These are phyloP conservation scores for Pseudozyma thailandica DNA, from an alignment of 1,284 basidiomycete species.

Conservation along the genomic window DNA sequence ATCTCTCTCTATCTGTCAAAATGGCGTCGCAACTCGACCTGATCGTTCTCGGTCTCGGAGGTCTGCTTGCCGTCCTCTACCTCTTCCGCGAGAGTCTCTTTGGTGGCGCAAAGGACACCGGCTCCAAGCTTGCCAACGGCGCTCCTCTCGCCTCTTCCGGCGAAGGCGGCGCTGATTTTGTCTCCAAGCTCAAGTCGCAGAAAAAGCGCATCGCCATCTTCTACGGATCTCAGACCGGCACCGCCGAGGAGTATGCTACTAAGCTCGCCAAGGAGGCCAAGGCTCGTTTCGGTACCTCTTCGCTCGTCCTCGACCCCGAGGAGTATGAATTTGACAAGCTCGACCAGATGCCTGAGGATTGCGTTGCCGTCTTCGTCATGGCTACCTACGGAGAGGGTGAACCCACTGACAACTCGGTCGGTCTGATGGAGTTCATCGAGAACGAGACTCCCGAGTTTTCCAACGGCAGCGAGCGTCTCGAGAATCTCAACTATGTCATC, in stretches of 20 bases:
- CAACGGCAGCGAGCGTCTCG: slow-evolving; percentile 79
- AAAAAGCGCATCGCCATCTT: slow-evolving; percentile 67
- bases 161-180: slow-evolving; percentile 45
- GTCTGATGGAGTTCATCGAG: slow-evolving; percentile 88
- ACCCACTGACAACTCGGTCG: slow-evolving; percentile 97
- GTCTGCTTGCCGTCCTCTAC: slow-evolving; percentile 56
- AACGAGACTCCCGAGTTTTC: slow-evolving; percentile 88
- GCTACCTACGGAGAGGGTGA: slow-evolving; percentile 99
- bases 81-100: slow-evolving; percentile 57
- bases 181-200: slow-evolving; percentile 58
- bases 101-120: slow-evolving; percentile 37
- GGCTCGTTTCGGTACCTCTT: slow-evolving; percentile 65
- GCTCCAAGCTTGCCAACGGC: slow-evolving; percentile 54
- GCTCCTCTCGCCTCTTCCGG: slow-evolving; percentile 20
- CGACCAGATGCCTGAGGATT: slow-evolving; percentile 86
- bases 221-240: slow-evolving; percentile 67
- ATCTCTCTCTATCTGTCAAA: slow-evolving; percentile 4
- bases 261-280: slow-evolving; percentile 67
- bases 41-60: slow-evolving; percentile 51
- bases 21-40: slow-evolving; percentile 54
- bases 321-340: slow-evolving; percentile 93
- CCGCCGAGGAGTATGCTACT: slow-evolving; percentile 67
- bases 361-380: slow-evolving; percentile 90
- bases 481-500: slow-evolving; percentile 91
- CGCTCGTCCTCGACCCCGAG: slow-evolving; percentile 65